Percentiles rank a stretch among this genome's conserved stretches.
phyloP scores from a whole-genome alignment of 345 rosid species.

The Theobroma cacao region DNA sequence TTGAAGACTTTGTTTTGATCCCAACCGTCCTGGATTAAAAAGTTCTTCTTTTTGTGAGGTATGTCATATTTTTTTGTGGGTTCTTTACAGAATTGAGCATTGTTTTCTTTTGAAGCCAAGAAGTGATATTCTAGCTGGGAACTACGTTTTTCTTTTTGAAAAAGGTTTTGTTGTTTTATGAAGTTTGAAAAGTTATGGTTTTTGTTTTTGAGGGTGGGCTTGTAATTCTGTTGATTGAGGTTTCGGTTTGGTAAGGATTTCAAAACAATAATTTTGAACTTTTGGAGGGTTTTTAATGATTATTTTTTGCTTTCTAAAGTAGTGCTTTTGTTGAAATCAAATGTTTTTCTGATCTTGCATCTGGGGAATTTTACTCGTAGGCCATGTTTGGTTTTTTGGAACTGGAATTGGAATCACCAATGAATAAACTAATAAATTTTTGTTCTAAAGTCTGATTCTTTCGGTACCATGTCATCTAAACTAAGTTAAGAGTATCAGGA shows the following conservation, averaged over 20 bases:
- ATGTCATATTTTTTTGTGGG: not conserved
- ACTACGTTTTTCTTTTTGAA: not conserved
- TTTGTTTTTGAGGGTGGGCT: not conserved
- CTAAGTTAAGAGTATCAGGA: not conserved
- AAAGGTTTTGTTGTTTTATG: not conserved
- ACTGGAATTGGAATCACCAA: conserved; percentile 2
- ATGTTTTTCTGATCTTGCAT: conserved; percentile 19
- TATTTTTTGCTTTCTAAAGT: not conserved
- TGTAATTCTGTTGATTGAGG: conserved; percentile 12
- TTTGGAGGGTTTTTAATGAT: conserved; percentile 3
- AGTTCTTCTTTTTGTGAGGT: conserved; percentile 25
- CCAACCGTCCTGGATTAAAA: conserved; percentile 8
- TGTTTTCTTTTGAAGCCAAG: conserved; percentile 12
- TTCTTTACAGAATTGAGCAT: conserved; percentile 19
- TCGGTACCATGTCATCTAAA: not conserved
- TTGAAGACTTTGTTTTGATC: conserved; percentile 25
- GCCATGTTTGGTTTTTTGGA: conserved; percentile 12
- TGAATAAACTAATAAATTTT: conserved; percentile 2
- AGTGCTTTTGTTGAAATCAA: conserved; percentile 5
- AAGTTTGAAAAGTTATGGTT: not conserved
- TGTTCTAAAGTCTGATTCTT: conserved; percentile 3
- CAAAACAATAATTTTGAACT: not conserved
- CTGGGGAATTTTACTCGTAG: conserved; percentile 19
- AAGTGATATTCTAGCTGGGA: conserved; percentile 12
- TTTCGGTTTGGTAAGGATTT: conserved; percentile 10